Conservation (phyloP, 805 yeast species). For the Suhomyces faveliae region DNA sequence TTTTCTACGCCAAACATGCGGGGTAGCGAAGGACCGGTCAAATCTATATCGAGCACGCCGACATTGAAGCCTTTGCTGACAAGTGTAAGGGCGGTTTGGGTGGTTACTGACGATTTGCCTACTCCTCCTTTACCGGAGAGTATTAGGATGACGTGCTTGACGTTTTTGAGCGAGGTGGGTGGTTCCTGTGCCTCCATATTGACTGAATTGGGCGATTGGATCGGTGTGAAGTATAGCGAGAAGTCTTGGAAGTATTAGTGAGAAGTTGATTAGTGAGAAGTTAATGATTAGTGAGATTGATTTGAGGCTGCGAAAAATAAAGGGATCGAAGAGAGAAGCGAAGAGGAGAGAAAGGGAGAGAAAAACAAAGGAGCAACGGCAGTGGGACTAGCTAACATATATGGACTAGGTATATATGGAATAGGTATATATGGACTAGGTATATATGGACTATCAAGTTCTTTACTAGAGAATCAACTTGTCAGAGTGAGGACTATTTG, state of each 20-base stretch:
- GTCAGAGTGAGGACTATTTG: too few species aligned
- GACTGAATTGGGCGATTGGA: neutral
- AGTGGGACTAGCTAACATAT: too few species aligned
- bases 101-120: slow-evolving; percentile 93
- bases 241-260: neutral
- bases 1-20: slow-evolving; percentile 91
- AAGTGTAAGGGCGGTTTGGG: slow-evolving; percentile 85
- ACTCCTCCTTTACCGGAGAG: slow-evolving; percentile 97
- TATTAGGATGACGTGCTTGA: slow-evolving; percentile 76
- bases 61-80: slow-evolving; percentile 71
- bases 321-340: neutral
- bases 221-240: too few species aligned
- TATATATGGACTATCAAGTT: too few species aligned
- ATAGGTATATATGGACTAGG: too few species aligned
- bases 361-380: too few species aligned
- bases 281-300: neutral
- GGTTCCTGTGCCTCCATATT: slow-evolving; percentile 4
- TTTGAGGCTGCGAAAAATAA: neutral
- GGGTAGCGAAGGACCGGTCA: slow-evolving; percentile 96
- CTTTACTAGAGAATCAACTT: too few species aligned
- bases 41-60: slow-evolving; percentile 93
- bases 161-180: slow-evolving; percentile 36
- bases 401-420: too few species aligned
- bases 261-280: neutral
- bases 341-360: too few species aligned